phyloP scores from a whole-genome alignment of 2,329 filamentous ascomycete genomes.

The Claviceps arundinis region DNA sequence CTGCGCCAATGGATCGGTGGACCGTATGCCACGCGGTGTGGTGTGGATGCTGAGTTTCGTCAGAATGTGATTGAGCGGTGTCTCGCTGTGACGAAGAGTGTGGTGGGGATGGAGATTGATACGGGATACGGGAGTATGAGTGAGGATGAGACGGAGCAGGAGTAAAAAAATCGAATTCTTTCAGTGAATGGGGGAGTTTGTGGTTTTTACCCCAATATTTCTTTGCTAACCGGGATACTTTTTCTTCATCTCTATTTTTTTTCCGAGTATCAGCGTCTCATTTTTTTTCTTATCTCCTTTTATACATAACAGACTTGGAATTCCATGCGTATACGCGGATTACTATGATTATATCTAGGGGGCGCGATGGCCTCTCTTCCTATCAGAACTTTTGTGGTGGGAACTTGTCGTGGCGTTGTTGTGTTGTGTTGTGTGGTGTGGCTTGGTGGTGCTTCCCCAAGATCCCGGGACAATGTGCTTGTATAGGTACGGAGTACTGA shows the following conservation, averaged over 20 bases:
- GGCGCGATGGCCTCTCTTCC: too few species aligned
- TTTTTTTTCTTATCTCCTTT: too few species aligned
- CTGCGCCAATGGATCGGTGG: conserved; percentile 50
- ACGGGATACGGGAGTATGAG: conserved; percentile 47
- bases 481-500: too few species aligned
- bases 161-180: neutral
- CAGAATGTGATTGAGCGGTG: conserved; percentile 42
- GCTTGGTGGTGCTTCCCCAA: too few species aligned
- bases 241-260: neutral
- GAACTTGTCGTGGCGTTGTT: too few species aligned
- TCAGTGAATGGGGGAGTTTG: too few species aligned
- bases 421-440: too few species aligned
- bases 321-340: too few species aligned
- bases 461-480: too few species aligned
- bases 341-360: too few species aligned
- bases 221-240: neutral
- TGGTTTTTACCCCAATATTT: neutral
- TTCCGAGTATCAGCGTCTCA: neutral
- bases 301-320: too few species aligned
- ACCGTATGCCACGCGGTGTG: conserved; percentile 34
- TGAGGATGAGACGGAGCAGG: conserved; percentile 26
- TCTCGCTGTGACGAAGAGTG: conserved; percentile 38
- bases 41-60: conserved; percentile 37
- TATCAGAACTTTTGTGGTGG: too few species aligned
- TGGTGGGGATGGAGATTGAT: conserved; percentile 47